Evolutionary conservation across 2,329 filamentous ascomycete species (phyloP).

Genomic region (Pseudogymnoascus sp.): DNA sequence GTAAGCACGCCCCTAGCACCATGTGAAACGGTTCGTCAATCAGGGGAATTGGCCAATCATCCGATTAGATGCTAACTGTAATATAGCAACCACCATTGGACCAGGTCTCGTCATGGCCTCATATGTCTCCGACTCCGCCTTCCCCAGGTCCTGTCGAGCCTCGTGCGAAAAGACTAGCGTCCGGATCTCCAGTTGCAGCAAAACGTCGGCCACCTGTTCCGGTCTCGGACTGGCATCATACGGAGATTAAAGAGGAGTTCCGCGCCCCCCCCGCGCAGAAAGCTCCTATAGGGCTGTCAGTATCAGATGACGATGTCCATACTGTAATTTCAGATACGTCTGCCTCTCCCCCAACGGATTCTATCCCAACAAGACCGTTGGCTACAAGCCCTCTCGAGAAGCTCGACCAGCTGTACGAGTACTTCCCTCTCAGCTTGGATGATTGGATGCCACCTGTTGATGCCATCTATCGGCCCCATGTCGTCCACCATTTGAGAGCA

Average conservation of each 20-base stretch:
- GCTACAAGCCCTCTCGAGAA: not conserved
- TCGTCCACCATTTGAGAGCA: slow-evolving; percentile 79
- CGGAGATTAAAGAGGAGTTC: slow-evolving; percentile 6
- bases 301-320: slow-evolving; percentile 52
- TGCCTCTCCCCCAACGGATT: not conserved
- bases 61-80: not conserved
- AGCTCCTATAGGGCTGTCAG: slow-evolving; percentile 42
- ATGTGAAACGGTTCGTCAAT: not conserved
- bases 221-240: not conserved
- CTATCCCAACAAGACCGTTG: not conserved
- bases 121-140: slow-evolving; percentile 22
- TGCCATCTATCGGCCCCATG: slow-evolving; percentile 82
- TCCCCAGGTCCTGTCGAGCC: slow-evolving; percentile 8
- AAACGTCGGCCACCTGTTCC: slow-evolving; percentile 2
- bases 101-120: slow-evolving; percentile 2
- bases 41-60: not conserved
- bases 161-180: not conserved
- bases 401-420: slow-evolving; percentile 62
- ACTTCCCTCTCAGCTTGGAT: slow-evolving; percentile 84
- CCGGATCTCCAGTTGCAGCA: not conserved
- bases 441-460: slow-evolving; percentile 91
- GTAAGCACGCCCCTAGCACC: slow-evolving; percentile 15
- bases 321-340: slow-evolving; percentile 31
- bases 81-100: slow-evolving; percentile 22
- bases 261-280: slow-evolving; percentile 21